Base-by-base conservation (phyloP, 306 rosid genomes). In the Gynostemma pentaphyllum region DNA sequence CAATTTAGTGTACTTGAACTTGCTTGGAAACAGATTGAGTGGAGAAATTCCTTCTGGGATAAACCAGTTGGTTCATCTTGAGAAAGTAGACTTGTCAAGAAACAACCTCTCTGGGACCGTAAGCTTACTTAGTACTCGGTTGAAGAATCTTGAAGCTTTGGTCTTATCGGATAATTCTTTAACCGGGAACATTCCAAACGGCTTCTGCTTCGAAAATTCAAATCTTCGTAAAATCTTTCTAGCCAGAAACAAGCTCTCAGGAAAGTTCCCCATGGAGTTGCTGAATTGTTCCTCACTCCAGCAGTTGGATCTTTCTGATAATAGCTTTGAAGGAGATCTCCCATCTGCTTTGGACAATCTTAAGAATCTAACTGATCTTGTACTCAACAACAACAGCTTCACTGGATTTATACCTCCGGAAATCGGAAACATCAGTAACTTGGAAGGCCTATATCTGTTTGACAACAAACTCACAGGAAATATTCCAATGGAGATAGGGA, bases 351-450 rank as follows among this genome's bases (percentile, higher is more conserved):
- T 88, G 16, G 85, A 79, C 72, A 72, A 74, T 32, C 73, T 92
- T 7, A 69, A 75, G 78, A 69, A 72, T 67, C 85, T 92, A 75
- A 84, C 79, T 5, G 94, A 88, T 76, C 88, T 92, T 65, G 60
- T 74, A 18, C 96, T 92, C 78, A 86, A 92, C 78, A 86, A 82
- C 60, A 92, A 92, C 85, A 82, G 90, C 80, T 88, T 88, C 72
- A 40, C 70, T 13, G 95, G 99, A 71, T 54, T 78, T 68, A 62
- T 88, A 40, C 96, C 88, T 49, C 82, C 81, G 5, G 76, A 81
- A 75, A 82, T 92, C 18, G 99, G 99, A 68, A 88, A 88, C 66
- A 55, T 92, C 46, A 82, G 78, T 55, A 68, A 46, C 67, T 73
- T 88, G 75, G 88, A 88, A 70, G 57, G 72, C 56, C 77, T 92